Percentiles rank a stretch among this genome's conserved stretches.
Evolutionary conservation across 2,329 filamentous ascomycete genomes (phyloP).

Genomic region (Alternaria consortialis): DNA sequence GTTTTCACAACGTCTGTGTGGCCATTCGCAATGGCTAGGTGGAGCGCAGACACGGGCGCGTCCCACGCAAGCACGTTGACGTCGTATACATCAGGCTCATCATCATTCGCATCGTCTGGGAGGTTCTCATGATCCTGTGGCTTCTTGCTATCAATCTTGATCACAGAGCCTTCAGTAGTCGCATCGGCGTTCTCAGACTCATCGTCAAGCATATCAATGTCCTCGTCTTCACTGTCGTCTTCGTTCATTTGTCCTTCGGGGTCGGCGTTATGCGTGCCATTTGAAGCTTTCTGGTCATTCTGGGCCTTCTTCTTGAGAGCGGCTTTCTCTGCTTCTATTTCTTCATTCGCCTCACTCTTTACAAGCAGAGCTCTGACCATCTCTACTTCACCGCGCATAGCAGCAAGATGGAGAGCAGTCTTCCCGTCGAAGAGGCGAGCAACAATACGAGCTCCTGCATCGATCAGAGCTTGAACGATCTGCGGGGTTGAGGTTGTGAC

Average conservation of each 20-base stretch:
- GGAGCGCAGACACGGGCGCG: slow-evolving; percentile 74
- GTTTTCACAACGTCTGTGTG: slow-evolving; percentile 73
- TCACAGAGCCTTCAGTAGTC: slow-evolving; percentile 79
- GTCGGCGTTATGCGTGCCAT: neutral
- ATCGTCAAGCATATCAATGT: slow-evolving; percentile 63
- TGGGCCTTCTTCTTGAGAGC: slow-evolving; percentile 39
- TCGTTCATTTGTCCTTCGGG: slow-evolving; percentile 29
- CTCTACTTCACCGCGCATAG: slow-evolving; percentile 70
- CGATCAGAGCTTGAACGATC: slow-evolving; percentile 75
- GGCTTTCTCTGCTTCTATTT: slow-evolving; percentile 69
- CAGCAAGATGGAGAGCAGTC: slow-evolving; percentile 84
- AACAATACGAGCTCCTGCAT: slow-evolving; percentile 76
- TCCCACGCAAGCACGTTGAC: slow-evolving; percentile 85
- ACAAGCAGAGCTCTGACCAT: slow-evolving; percentile 77
- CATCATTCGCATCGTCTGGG: slow-evolving; percentile 63
- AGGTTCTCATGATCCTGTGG: slow-evolving; percentile 56
- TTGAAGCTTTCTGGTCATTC: neutral
- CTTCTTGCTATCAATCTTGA: slow-evolving; percentile 62
- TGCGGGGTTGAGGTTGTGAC: slow-evolving; percentile 72
- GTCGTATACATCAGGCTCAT: slow-evolving; percentile 82
- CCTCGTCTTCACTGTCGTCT: slow-evolving; percentile 58
- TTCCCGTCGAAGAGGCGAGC: slow-evolving; percentile 79
- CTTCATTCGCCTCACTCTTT: slow-evolving; percentile 78
- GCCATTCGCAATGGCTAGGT: slow-evolving; percentile 79
- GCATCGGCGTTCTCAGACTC: slow-evolving; percentile 49